phyloP scores from a whole-genome alignment of 2,329 filamentous ascomycete genomes.

The Aureobasidium sp. region DNA sequence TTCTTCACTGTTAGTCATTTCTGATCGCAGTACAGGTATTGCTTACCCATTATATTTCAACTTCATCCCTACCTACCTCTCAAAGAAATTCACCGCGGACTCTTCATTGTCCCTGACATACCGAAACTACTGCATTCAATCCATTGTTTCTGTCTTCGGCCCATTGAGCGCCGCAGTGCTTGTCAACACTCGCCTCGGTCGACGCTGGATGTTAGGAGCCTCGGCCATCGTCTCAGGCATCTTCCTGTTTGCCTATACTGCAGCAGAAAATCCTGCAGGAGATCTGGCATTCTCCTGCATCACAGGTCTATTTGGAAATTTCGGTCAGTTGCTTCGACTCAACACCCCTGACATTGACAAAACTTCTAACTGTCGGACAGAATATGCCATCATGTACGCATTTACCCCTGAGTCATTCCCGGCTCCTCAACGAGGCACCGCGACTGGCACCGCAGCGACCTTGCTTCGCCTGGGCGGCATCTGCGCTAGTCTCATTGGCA shows the following conservation, averaged over 20 bases:
- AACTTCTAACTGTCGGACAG: not conserved
- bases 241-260: not conserved
- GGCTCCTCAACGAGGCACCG: conserved; percentile 62
- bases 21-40: not conserved
- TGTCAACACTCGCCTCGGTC: not conserved
- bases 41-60: conserved; percentile 1
- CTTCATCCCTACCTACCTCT: not conserved
- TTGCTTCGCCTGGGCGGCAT: conserved; percentile 62
- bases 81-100: not conserved
- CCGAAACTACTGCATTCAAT: not conserved
- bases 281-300: not conserved
- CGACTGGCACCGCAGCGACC: conserved; percentile 64
- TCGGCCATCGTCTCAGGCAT: not conserved
- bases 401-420: conserved; percentile 74
- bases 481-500: conserved; percentile 20
- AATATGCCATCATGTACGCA: conserved; percentile 67
- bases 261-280: not conserved
- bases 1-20: not conserved
- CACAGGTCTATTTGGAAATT: not conserved
- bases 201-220: not conserved
- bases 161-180: not conserved
- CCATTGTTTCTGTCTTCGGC: not conserved
- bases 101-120: not conserved
- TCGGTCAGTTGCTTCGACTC: not conserved
- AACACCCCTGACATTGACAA: no score